A percentile compares a stretch with the other conserved stretches of the same genome.
Conservation (phyloP, 352 stramenopile genomes). For the Phytophthora multivora region DNA sequence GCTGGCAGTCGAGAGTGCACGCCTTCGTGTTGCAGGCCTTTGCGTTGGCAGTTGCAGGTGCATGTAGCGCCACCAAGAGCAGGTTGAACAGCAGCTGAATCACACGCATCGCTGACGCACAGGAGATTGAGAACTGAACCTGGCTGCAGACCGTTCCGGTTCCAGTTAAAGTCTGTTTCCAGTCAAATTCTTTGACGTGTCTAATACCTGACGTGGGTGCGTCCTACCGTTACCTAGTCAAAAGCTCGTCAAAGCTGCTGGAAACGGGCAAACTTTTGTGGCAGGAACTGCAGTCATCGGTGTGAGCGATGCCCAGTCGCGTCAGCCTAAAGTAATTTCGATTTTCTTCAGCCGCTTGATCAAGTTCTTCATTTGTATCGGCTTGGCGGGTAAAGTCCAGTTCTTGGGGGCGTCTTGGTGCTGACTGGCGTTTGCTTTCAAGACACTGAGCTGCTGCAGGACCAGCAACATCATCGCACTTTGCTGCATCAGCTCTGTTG, state of each 20-base stretch:
- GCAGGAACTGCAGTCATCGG: neutral
- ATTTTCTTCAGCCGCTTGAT: constrained; percentile 49
- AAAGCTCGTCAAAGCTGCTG: neutral
- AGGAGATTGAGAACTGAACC: neutral
- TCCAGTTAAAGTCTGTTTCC: neutral
- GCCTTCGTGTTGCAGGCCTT: constrained; percentile 1
- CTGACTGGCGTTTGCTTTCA: constrained; percentile 9
- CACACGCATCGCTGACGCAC: neutral
- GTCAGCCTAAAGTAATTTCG: constrained; percentile 21
- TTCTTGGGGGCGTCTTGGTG: neutral
- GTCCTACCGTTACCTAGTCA: neutral
- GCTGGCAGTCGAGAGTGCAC: constrained; percentile 10
- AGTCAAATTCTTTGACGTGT: neutral
- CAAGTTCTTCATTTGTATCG: constrained; percentile 50
- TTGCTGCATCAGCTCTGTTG: constrained; percentile 52
- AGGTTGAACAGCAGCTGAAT: neutral
- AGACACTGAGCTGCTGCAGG: constrained; percentile 45
- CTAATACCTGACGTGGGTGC: neutral
- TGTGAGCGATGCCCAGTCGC: constrained; percentile 14
- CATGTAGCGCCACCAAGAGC: neutral
- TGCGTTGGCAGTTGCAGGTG: neutral
- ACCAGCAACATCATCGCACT: constrained; percentile 54
- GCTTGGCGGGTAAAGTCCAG: constrained; percentile 48
- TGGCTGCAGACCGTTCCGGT: neutral
- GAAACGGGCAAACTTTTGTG: constrained; percentile 16